Conservation (phyloP, 305 asterid genomes). For the Fraxinus velutina region DNA sequence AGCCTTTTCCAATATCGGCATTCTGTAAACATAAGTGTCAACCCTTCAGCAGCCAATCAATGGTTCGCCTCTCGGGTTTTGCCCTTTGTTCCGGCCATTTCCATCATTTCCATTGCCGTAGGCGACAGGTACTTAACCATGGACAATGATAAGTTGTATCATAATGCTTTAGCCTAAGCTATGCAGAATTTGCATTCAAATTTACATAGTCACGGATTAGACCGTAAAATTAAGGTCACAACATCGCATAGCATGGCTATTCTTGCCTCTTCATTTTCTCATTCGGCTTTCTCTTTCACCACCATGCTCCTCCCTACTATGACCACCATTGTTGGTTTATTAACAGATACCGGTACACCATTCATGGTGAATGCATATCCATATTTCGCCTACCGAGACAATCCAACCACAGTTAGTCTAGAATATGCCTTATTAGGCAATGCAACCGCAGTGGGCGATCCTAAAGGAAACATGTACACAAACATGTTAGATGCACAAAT, state of each 20-base stretch:
- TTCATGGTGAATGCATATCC: slow-evolving; percentile 61
- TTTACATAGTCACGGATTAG: slow-evolving; percentile 35
- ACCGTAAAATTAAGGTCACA: slow-evolving; percentile 52
- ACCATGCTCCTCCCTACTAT: slow-evolving; percentile 52
- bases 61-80: slow-evolving; percentile 47
- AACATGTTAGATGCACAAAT: slow-evolving; percentile 61
- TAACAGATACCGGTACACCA: slow-evolving; percentile 44
- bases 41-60: slow-evolving; percentile 34
- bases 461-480: slow-evolving; percentile 44
- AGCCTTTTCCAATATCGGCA: slow-evolving; percentile 56
- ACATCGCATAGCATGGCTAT: slow-evolving; percentile 67
- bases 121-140: slow-evolving; percentile 52
- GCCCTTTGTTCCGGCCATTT: slow-evolving; percentile 57
- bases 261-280: slow-evolving; percentile 60
- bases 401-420: slow-evolving; percentile 34
- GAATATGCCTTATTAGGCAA: slow-evolving; percentile 53
- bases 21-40: slow-evolving; percentile 42
- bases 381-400: slow-evolving; percentile 57
- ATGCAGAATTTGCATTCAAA: slow-evolving; percentile 45
- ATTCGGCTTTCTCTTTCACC: slow-evolving; percentile 51
- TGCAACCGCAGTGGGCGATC: slow-evolving; percentile 37
- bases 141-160: slow-evolving; percentile 36
- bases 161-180: slow-evolving; percentile 41
- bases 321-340: slow-evolving; percentile 45
- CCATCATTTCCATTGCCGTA: slow-evolving; percentile 43